These are phyloP conservation scores for Dryas alaskensis DNA, from an alignment of 306 rosid genomes.

Conservation along the genomic window DNA sequence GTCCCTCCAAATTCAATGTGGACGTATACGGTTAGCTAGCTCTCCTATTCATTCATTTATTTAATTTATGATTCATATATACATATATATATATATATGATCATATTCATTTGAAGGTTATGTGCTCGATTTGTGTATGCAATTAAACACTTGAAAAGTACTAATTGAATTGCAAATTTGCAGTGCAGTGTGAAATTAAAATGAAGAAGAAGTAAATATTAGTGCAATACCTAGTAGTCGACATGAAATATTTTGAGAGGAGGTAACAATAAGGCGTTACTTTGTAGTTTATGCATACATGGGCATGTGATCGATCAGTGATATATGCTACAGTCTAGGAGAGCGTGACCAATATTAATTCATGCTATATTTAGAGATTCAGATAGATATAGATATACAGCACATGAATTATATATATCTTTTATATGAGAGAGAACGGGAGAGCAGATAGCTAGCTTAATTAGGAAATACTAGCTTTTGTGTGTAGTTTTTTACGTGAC, in stretches of 20 bases:
- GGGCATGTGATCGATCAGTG: conserved; percentile 38
- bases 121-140: too few species aligned
- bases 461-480: too few species aligned
- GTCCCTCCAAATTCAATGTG: conserved; percentile 2
- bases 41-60: background rate
- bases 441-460: too few species aligned
- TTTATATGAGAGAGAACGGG: background rate
- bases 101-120: too few species aligned
- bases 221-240: background rate
- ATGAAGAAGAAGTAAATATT: background rate
- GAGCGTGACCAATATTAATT: conserved; percentile 6
- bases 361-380: too few species aligned
- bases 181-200: too few species aligned
- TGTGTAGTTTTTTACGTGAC: too few species aligned
- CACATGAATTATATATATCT: conserved; percentile 9
- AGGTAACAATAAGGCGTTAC: conserved; percentile 2
- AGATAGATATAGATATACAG: background rate
- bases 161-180: too few species aligned
- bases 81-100: too few species aligned
- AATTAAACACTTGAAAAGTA: too few species aligned
- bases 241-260: conserved; percentile 17
- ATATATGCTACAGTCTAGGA: conserved; percentile 14
- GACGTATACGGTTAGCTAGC: background rate
- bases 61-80: too few species aligned
- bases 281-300: conserved; percentile 46